These are phyloP conservation scores for Eutrema salsugineum DNA, from an alignment of 441 rosid genomes.

Conservation along the genomic window DNA sequence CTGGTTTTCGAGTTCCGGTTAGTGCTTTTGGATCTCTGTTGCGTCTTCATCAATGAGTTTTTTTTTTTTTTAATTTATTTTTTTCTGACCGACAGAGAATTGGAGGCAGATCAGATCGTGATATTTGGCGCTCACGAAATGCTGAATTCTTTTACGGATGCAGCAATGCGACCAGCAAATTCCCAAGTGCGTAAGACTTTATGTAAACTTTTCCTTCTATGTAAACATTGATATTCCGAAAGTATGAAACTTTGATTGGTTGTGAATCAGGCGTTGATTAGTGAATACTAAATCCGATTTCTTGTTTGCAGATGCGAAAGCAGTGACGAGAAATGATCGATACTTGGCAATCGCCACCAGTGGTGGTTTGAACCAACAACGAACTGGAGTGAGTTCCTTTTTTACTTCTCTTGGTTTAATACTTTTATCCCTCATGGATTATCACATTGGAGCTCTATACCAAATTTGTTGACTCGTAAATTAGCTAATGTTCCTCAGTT, in stretches of 20 bases:
- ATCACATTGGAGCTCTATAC: not conserved
- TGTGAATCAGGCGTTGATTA: not conserved
- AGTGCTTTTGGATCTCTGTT: constrained; percentile 30
- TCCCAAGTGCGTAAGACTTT: constrained; percentile 43
- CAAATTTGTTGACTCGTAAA: not conserved
- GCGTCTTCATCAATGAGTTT: not conserved
- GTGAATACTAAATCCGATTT: not conserved
- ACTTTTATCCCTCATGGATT: not conserved
- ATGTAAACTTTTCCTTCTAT: not conserved
- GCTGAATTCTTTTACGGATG: constrained; percentile 62
- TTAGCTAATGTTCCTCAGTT: not conserved
- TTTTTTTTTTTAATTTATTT: not conserved
- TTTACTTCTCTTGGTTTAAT: not conserved
- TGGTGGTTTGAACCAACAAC: constrained; percentile 88
- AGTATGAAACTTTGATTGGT: not conserved
- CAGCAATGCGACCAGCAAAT: constrained; percentile 64
- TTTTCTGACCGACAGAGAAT: constrained; percentile 34
- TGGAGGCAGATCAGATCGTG: constrained; percentile 64
- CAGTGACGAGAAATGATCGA: constrained; percentile 40
- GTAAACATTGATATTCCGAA: not conserved
- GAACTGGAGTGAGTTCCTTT: constrained; percentile 65
- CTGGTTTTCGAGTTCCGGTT: constrained; percentile 55
- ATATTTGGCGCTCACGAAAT: constrained; percentile 68
- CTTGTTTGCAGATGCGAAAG: constrained; percentile 44
- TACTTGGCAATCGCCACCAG: constrained; percentile 73